Percentiles rank a stretch among this genome's conserved stretches.
These are phyloP conservation scores for Tylopilus sp. DNA, from an alignment of 1,284 basidiomycete species.

Conservation along the genomic window DNA sequence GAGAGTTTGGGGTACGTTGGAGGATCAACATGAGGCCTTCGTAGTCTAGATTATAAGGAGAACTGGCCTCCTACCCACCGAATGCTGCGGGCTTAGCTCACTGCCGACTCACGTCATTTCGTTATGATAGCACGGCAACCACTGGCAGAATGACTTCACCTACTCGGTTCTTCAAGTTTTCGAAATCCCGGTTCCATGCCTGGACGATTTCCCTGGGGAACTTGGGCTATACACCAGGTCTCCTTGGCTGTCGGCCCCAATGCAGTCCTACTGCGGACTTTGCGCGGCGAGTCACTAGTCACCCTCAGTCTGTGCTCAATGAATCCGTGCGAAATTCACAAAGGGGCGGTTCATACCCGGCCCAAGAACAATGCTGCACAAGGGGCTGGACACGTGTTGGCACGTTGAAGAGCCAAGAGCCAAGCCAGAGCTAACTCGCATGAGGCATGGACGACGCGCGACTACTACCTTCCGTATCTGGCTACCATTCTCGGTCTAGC, in stretches of 20 bases:
- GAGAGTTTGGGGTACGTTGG: not conserved
- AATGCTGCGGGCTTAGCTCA: constrained; percentile 15
- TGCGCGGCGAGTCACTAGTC: too few species aligned
- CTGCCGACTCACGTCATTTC: not conserved
- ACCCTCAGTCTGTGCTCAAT: too few species aligned
- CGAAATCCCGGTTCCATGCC: not conserved
- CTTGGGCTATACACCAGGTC: not conserved
- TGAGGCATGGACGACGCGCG: not conserved
- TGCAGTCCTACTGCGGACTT: not conserved
- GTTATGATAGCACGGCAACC: not conserved
- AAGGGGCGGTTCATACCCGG: not conserved
- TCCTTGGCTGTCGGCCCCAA: constrained; percentile 1
- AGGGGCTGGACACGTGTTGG: not conserved
- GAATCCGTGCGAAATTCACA: not conserved
- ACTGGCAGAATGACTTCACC: constrained; percentile 12
- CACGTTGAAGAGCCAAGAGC: constrained; percentile 5
- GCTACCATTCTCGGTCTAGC: not conserved
- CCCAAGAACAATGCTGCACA: not conserved
- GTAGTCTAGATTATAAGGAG: constrained; percentile 11
- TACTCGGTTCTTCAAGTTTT: not conserved
- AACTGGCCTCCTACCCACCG: not conserved
- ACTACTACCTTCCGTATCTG: constrained; percentile 19
- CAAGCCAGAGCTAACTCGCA: constrained; percentile 5
- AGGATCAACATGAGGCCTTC: not conserved
- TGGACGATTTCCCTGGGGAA: not conserved